Evolutionary conservation across 257 asterid species (phyloP).

Genomic region (Solanum lycopersicoides): DNA sequence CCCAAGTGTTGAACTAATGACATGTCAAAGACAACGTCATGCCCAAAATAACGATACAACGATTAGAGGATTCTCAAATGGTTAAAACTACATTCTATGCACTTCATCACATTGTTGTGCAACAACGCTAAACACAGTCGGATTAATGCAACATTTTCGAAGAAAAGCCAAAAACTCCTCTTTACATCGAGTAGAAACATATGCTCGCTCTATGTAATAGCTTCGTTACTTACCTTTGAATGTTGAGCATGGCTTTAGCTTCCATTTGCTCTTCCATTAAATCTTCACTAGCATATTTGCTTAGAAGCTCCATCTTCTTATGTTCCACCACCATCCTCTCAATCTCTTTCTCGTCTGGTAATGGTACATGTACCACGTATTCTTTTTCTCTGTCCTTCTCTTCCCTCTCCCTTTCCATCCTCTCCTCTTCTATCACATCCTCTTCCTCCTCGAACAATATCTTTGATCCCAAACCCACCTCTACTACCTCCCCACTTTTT

Average conservation of each 20-base stretch:
- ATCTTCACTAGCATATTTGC: conserved; percentile 70
- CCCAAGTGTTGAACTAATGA: background rate
- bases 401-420: conserved; percentile 57
- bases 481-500: conserved; percentile 88
- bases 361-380: conserved; percentile 80
- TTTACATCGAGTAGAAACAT: background rate
- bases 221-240: conserved; percentile 35
- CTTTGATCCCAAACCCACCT: conserved; percentile 61
- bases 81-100: background rate
- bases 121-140: background rate
- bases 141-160: background rate
- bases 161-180: background rate
- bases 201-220: background rate
- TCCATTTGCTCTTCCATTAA: conserved; percentile 61
- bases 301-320: conserved; percentile 81
- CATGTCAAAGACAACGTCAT: too few species aligned
- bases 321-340: conserved; percentile 79
- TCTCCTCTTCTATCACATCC: conserved; percentile 87
- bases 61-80: too few species aligned
- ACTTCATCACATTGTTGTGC: background rate
- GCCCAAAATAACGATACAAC: too few species aligned
- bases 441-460: conserved; percentile 85
- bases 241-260: conserved; percentile 81
- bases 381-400: conserved; percentile 61
- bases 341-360: conserved; percentile 89